Conservation (phyloP, 345 rosid species). For the Arabis hirsuta region DNA sequence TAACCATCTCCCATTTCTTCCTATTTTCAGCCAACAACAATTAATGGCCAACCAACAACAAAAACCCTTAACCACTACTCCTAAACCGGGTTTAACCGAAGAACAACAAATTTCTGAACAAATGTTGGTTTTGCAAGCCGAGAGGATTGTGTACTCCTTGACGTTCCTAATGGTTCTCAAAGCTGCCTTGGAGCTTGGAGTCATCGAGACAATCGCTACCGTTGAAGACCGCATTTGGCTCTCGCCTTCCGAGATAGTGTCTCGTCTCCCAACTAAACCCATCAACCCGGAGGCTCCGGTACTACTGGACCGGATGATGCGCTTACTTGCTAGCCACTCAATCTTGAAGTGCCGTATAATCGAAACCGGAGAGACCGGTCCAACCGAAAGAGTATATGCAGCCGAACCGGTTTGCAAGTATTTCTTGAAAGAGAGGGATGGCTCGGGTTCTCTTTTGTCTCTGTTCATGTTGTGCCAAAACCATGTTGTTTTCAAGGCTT, state of each 20-base stretch:
- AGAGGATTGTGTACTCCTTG: constrained; percentile 4
- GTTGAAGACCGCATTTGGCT: constrained; percentile 41
- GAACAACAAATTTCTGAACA: constrained; percentile 1
- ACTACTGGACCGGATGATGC: constrained; percentile 55
- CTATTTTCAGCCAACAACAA: neutral
- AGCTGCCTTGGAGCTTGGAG: constrained; percentile 51
- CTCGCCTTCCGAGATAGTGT: constrained; percentile 49
- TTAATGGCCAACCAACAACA: constrained; percentile 24
- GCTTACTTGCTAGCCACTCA: constrained; percentile 48
- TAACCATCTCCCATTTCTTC: neutral
- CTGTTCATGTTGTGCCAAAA: constrained; percentile 23
- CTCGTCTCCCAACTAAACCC: constrained; percentile 32
- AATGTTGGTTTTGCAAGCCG: constrained; percentile 10
- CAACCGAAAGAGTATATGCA: constrained; percentile 28
- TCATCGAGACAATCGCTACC: constrained; percentile 51
- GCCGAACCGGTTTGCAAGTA: constrained; percentile 39
- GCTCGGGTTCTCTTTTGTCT: constrained; percentile 32
- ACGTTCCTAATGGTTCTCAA: constrained; percentile 54
- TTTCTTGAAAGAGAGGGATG: constrained; percentile 31
- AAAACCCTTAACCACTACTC: constrained; percentile 1
- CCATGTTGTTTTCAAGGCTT: constrained; percentile 36
- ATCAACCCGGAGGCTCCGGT: constrained; percentile 47
- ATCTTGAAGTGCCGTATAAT: constrained; percentile 45
- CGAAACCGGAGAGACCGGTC: constrained; percentile 15
- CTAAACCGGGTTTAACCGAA: constrained; percentile 17